Evolutionary conservation across 345 rosid genomes (phyloP).

Genomic region (Eucalyptus decipiens): DNA sequence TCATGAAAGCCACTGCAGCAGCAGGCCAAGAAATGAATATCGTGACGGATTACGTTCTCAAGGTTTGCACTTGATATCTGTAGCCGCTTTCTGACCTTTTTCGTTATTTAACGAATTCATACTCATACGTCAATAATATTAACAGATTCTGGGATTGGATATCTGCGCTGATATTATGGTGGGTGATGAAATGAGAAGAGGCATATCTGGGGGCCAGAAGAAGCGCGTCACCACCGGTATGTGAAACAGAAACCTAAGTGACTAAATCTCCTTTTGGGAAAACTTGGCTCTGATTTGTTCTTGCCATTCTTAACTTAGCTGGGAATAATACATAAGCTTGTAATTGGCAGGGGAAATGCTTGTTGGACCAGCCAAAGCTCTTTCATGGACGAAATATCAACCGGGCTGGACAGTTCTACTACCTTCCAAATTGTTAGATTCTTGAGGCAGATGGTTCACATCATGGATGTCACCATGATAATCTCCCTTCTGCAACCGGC

Average conservation of each 20-base stretch:
- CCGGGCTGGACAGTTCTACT: conserved; percentile 59
- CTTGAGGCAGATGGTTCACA: conserved; percentile 55
- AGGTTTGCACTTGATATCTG: conserved; percentile 13
- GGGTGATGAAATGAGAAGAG: conserved; percentile 57
- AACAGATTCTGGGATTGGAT: conserved; percentile 45
- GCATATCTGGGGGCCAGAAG: conserved; percentile 59
- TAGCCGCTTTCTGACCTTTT: background rate
- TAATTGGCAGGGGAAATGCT: conserved; percentile 53
- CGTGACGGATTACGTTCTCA: conserved; percentile 41
- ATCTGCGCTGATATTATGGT: conserved; percentile 46
- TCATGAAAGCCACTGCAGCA: conserved; percentile 50
- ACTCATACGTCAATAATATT: background rate
- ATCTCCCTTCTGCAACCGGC: conserved; percentile 58
- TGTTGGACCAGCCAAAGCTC: conserved; percentile 54
- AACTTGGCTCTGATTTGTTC: background rate
- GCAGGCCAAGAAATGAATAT: conserved; percentile 32
- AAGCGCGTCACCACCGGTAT: conserved; percentile 50
- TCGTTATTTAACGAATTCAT: background rate
- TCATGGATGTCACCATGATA: conserved; percentile 45
- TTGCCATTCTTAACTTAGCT: background rate
- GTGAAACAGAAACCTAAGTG: background rate
- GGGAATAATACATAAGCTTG: background rate
- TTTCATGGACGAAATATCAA: conserved; percentile 65
- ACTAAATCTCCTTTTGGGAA: background rate
- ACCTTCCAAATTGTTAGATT: conserved; percentile 39